Base-by-base conservation (phyloP, 1,284 basidiomycete genomes). In the Apiotrichum brassicae region DNA sequence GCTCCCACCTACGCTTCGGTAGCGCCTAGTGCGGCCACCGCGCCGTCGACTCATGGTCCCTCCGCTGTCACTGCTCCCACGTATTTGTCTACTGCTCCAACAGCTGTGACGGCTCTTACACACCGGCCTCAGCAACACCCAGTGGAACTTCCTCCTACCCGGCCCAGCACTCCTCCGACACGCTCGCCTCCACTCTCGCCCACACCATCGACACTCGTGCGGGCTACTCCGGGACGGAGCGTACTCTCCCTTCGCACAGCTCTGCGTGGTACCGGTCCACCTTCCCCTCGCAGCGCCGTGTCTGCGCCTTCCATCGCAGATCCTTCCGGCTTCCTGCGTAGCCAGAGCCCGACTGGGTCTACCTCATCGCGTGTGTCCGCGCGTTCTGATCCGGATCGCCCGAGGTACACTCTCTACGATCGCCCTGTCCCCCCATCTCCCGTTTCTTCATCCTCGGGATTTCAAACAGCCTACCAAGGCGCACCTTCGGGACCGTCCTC, bases 391-490 rank as follows among this genome's bases (percentile, higher is more conserved):
- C 28, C 40, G 7, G 25, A 22, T 14, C 40, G 40, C 11, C 40
- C 26, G 26, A 42, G 51, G 26, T 53, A 53, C 46, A 30, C 25
- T 18, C 46, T 53, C 14, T 53, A 48, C 43, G 51, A 53, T 38
- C 36, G 20, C 13, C 51, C 51, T 1, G 44, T 53, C 18, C 34
- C 47, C 8, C n/a, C 18, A 9, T 28, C 33, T 3, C 26, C 35
- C n/a, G 12, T 7, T 14, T 14, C 43, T 3, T n/a, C 43, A 12
- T 37, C 34, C 18, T 16, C 24, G 28, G 11, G 26, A 13, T 34
- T 34, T n/a, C 33, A 34, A 11, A 30, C 28, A 9, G 28, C 28
- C 28, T 9, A 30, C 11, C 28, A 30, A 14, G 8, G 28, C 28
- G n/a, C n/a, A n/a, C n/a, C n/a, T n/a, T n/a, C n/a, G n/a, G n/a